Percentiles rank a stretch among this genome's conserved stretches.
Evolutionary conservation across 306 rosid species (phyloP).

Genomic region (Inga leiocalycina): DNA sequence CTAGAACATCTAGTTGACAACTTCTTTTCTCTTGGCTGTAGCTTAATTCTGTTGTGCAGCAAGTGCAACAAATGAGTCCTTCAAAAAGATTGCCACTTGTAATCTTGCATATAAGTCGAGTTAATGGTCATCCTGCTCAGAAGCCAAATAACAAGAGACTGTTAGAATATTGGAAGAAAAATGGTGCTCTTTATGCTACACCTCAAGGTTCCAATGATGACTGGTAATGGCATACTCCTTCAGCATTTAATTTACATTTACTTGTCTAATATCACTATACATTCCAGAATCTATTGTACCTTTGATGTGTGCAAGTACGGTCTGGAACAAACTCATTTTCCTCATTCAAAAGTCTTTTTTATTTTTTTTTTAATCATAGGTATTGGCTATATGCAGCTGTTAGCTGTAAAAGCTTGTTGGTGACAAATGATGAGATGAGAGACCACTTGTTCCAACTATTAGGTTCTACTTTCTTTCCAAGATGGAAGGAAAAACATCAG

Average conservation of each 20-base stretch:
- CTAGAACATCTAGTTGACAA: conserved; percentile 30
- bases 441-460: conserved; percentile 92
- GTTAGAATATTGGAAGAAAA: conserved; percentile 69
- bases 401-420: conserved; percentile 67
- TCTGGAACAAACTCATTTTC: conserved; percentile 6
- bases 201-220: conserved; percentile 93
- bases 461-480: conserved; percentile 86
- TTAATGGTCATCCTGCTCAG: conserved; percentile 71
- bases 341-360: background rate
- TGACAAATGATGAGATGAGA: conserved; percentile 98
- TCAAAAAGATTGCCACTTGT: conserved; percentile 81
- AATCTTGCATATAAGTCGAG: conserved; percentile 79
- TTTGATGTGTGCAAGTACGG: background rate
- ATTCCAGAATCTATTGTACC: conserved; percentile 3
- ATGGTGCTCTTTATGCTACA: conserved; percentile 77
- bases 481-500: conserved; percentile 99
- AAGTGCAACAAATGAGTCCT: conserved; percentile 69
- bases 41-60: conserved; percentile 67
- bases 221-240: conserved; percentile 55
- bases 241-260: conserved; percentile 25
- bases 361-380: conserved; percentile 42
- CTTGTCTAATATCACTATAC: conserved; percentile 25
- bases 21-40: conserved; percentile 52
- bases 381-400: conserved; percentile 98
- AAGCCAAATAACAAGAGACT: conserved; percentile 64